Evolutionary conservation across 2,329 filamentous ascomycete species (phyloP), one percentile per base, ranked within the genome.

Genomic region (Penicillium sp.): DNA sequence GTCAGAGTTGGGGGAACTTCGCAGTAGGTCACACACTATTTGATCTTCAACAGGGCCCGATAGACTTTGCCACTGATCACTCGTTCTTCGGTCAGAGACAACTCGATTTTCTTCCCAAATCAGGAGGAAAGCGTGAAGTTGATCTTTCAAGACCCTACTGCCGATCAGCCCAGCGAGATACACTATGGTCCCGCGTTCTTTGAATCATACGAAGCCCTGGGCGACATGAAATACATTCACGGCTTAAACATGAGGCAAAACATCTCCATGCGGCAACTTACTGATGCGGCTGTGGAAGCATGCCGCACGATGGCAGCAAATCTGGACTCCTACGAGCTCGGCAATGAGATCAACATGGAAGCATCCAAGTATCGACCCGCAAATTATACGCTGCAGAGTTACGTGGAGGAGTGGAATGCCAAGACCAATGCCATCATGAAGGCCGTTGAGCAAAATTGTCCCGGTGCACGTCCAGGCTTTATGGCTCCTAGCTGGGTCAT

Each of bases 241-340:
- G 49, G 52, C 1, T 39, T 53, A 6, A 53, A 51, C n/a, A 47
- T 48, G 41, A 44, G 40, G 24, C 50, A 54, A 11, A 56, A 51
- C 8, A 39, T 8, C 4, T 52, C 53, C 0, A 28, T 39, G 3
- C 25, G 48, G 9, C 49, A 52, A 18, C 49, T 52, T 7, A 25
- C 44, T 7, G 29, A 38, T 9, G 41, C 47, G 13, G 45, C 49
- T 4, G 13, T 44, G 2, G 44, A 39, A 34, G 48, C 52, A 1
- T 54, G 49, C 26, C 47, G 39, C 5, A 36, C 46, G 1, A 46
- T 56, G 11, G 50, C 49, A 5, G n/a, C 45, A 3, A 32, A 49
- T 3, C 26, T 56, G 8, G 27, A 47, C 5, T 48, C 52, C 1
- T 50, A 45, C 5, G 54, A 56, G 28, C n/a, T 53, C 9, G 52